These are phyloP conservation scores for Candida sp. DNA, from an alignment of 1,139 yeast genomes.

Conservation along the genomic window DNA sequence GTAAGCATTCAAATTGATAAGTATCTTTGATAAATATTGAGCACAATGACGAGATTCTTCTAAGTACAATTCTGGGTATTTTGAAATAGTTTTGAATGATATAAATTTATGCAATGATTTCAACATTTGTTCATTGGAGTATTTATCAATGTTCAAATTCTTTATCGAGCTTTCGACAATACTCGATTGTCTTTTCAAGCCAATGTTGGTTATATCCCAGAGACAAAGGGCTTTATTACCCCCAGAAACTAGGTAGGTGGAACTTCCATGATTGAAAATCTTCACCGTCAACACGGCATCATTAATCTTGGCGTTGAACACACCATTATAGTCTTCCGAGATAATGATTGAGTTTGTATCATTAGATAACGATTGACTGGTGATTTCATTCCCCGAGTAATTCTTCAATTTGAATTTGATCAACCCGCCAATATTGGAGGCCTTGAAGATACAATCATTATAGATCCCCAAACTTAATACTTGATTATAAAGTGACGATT, in stretches of 20 bases:
- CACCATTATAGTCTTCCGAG: constrained; percentile 16
- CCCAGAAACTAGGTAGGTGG: constrained; percentile 33
- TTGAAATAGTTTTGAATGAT: constrained; percentile 74
- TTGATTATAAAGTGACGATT: constrained; percentile 18
- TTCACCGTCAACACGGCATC: constrained; percentile 25
- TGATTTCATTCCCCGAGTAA: constrained; percentile 11
- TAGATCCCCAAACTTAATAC: constrained; percentile 44
- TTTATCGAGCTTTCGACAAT: not conserved
- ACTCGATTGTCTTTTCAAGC: constrained; percentile 4
- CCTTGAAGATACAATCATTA: constrained; percentile 52
- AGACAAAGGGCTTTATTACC: constrained; percentile 33
- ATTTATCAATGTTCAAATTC: constrained; percentile 2
- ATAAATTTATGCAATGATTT: constrained; percentile 60
- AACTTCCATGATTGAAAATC: constrained; percentile 19
- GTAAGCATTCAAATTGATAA: constrained; percentile 70
- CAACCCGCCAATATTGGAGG: constrained; percentile 51
- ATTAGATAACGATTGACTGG: constrained; percentile 6
- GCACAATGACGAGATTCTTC: constrained; percentile 91
- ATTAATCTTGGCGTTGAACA: constrained; percentile 11
- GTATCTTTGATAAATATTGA: constrained; percentile 59
- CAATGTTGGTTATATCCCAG: constrained; percentile 32
- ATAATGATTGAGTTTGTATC: constrained; percentile 10
- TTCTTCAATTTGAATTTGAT: constrained; percentile 47
- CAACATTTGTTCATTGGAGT: constrained; percentile 58
- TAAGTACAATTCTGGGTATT: constrained; percentile 59